Percentiles rank a stretch among this genome's conserved stretches.
Evolutionary conservation across 345 rosid genomes (phyloP).

Genomic region (Salix caprea): DNA sequence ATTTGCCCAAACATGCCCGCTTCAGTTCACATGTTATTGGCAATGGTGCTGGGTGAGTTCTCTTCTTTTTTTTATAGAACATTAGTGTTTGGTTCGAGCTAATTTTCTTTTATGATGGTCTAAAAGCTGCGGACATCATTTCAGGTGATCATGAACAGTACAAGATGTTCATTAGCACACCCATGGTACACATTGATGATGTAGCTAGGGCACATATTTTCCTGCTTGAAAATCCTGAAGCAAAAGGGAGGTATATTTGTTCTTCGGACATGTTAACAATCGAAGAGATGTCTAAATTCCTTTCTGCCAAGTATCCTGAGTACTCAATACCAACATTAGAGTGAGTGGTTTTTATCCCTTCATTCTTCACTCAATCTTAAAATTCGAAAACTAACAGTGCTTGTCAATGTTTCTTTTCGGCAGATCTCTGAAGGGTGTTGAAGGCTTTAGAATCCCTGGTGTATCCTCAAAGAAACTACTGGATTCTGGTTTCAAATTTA

Average conservation of each 20-base stretch:
- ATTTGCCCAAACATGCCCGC: slow-evolving; percentile 26
- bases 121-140: not conserved
- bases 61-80: not conserved
- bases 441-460: not conserved
- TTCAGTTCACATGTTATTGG: slow-evolving; percentile 16
- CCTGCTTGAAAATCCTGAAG: slow-evolving; percentile 39
- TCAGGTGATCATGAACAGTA: not conserved
- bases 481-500: slow-evolving; percentile 31
- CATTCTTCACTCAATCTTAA: not conserved
- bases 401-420: not conserved
- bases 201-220: slow-evolving; percentile 48
- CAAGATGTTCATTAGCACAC: not conserved
- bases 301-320: slow-evolving; percentile 41
- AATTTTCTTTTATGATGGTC: not conserved
- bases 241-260: slow-evolving; percentile 57
- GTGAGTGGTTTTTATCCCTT: slow-evolving; percentile 25
- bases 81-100: not conserved
- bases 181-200: slow-evolving; percentile 37
- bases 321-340: slow-evolving; percentile 36
- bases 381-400: not conserved
- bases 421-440: slow-evolving; percentile 24
- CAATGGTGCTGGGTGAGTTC: slow-evolving; percentile 25
- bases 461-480: slow-evolving; percentile 34
- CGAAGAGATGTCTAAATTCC: slow-evolving; percentile 29
- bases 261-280: slow-evolving; percentile 35